Evolutionary conservation across 495 filamentous ascomycete genomes (phyloP).

Genomic region (Lophiotrema nucula): DNA sequence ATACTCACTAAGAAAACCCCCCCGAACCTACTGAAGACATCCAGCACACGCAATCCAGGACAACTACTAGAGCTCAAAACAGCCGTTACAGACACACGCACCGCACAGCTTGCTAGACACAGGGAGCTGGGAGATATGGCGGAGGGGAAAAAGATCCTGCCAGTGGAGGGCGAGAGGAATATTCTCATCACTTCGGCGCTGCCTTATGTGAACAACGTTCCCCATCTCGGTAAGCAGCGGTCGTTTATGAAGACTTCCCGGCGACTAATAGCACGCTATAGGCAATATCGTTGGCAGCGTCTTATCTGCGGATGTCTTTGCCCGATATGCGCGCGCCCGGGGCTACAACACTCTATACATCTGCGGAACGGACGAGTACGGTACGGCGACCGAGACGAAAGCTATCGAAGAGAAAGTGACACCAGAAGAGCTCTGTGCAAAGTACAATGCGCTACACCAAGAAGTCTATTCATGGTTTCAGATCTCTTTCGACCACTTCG

Average conservation of each 20-base stretch:
- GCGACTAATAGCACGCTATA: no score
- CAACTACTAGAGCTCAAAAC: no score
- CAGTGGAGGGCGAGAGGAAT: conserved; percentile 49
- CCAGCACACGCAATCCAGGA: no score
- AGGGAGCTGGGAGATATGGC: no score
- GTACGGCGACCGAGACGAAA: conserved; percentile 86
- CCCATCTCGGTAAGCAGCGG: conserved; percentile 42
- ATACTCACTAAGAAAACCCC: no score
- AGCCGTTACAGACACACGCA: no score
- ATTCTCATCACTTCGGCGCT: conserved; percentile 53
- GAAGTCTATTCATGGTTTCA: conserved; percentile 85
- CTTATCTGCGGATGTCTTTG: conserved; percentile 76
- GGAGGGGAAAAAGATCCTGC: conserved; percentile 44
- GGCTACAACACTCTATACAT: conserved; percentile 65
- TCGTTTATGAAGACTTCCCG: no score
- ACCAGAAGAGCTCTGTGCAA: conserved; percentile 73
- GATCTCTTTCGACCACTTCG: conserved; percentile 81
- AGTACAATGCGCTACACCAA: conserved; percentile 80
- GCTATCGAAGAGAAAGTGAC: conserved; percentile 66
- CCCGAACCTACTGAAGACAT: no score
- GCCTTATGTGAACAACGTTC: conserved; percentile 91
- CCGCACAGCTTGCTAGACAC: no score
- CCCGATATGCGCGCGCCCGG: conserved; percentile 70
- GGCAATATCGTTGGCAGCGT: conserved; percentile 86
- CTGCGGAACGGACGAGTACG: conserved; percentile 75